Percentiles rank a stretch among this genome's conserved stretches.
Evolutionary conservation across 202 grass and related monocot species (phyloP).

Genomic region (Alloteropsis angusta): DNA sequence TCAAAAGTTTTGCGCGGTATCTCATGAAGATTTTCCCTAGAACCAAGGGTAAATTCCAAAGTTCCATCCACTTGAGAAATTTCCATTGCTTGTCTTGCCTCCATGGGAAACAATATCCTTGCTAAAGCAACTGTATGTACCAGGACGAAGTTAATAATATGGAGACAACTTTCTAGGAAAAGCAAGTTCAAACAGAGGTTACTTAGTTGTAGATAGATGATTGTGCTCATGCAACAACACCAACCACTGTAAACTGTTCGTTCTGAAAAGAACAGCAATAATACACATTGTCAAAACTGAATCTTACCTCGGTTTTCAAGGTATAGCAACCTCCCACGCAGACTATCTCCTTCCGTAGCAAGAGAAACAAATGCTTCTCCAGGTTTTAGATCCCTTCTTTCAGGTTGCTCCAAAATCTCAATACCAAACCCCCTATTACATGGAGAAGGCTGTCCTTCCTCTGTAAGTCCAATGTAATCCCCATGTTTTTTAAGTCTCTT

Average conservation of each 20-base stretch:
- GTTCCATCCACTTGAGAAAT: slow-evolving; percentile 87
- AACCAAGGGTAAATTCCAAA: slow-evolving; percentile 61
- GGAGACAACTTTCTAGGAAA: neutral
- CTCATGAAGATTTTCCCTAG: slow-evolving; percentile 15
- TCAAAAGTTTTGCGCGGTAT: slow-evolving; percentile 39
- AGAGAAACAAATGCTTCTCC: slow-evolving; percentile 60
- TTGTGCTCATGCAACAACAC: neutral
- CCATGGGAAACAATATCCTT: slow-evolving; percentile 76
- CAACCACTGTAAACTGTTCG: neutral
- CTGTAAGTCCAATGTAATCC: slow-evolving; percentile 34
- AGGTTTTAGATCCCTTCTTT: slow-evolving; percentile 59
- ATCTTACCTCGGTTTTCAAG: slow-evolving; percentile 89
- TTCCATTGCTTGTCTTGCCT: slow-evolving; percentile 78
- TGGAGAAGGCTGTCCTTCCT: slow-evolving; percentile 63
- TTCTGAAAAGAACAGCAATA: neutral
- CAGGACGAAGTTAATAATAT: neutral
- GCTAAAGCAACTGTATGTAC: slow-evolving; percentile 74
- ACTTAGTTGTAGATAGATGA: neutral
- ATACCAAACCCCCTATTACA: slow-evolving; percentile 56
- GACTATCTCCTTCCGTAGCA: too few relatives aligned
- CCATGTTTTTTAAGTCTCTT: slow-evolving; percentile 57
- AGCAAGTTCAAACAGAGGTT: neutral
- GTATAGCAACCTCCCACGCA: slow-evolving; percentile 54
- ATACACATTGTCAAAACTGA: neutral
- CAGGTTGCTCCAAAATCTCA: slow-evolving; percentile 85